Base-by-base conservation (phyloP, 495 filamentous ascomycete species). In the Penicillium arizonense region DNA sequence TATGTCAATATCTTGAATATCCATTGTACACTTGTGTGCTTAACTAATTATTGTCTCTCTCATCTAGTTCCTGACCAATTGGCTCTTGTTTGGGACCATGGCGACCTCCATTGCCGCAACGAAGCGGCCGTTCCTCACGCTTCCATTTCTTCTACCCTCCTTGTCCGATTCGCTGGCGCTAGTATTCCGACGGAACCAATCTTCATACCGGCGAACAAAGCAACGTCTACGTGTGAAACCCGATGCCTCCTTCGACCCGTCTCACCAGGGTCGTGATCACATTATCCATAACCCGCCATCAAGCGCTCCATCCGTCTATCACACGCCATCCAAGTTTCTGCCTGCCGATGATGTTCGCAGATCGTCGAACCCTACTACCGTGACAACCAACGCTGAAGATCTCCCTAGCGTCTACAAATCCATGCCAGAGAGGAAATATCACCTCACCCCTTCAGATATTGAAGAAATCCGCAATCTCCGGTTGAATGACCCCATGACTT, bases 251-350 rank as follows among this genome's bases (percentile, higher is more conserved):
- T 93, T 90, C 73, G 75, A 80, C 46, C 57, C 70, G 16, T 63
- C 79, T 9, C 62, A 74, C 23, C 70, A 80, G 36, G 23, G 59
- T 4, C 61, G 71, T 50, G 77, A 85, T 56, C 80, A 89, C 59
- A 89, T 97, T 68, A 85, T 98, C 72, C 92, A 87, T 85, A 97
- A 97, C 74, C 94, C 94, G 37, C 94, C 94, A 6, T 87, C 92
- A n/a, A 84, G 89, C 30, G 80, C 83, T 0, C 82, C 95, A 2
- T 88, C 83, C 16, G 86, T 91, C 32, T 89, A 86, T 68, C 82
- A 95, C 67, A 98, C 94, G 3, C 94, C 94, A 28, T 76, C 82
- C 50, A 91, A 89, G 56, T 98, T 98, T 75, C 85, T 98, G 13
- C 95, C 94, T 26, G 74, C 76, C 54, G 73, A 77, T 52, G 95